Percentiles rank a stretch among this genome's conserved stretches.
Conservation (phyloP, 768 basidiomycete genomes). For the Rhodotorula babjevae region DNA sequence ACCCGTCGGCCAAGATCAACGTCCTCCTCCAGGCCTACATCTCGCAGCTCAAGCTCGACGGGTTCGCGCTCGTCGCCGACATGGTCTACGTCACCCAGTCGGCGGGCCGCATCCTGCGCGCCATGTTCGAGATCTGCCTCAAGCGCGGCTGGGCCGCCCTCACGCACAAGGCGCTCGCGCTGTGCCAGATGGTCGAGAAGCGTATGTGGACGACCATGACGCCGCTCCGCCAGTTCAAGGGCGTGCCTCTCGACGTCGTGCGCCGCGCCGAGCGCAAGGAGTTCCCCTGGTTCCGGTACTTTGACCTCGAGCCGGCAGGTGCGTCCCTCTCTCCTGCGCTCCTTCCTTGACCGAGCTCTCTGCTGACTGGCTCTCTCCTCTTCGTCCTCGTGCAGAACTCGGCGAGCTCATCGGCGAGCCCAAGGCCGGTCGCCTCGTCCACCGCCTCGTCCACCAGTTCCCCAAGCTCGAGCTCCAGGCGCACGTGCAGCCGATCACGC, state of each 20-base stretch:
- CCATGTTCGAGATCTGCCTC: slow-evolving; percentile 94
- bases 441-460: slow-evolving; percentile 90
- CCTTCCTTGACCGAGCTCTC: no score
- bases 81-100: slow-evolving; percentile 90
- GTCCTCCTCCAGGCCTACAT: slow-evolving; percentile 92
- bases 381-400: slow-evolving; percentile 68
- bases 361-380: neutral
- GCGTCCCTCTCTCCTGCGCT: neutral
- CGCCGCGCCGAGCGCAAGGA: slow-evolving; percentile 90
- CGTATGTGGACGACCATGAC: slow-evolving; percentile 96
- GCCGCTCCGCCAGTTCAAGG: slow-evolving; percentile 90
- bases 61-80: slow-evolving; percentile 55
- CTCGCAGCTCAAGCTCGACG: slow-evolving; percentile 86
- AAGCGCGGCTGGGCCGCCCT: slow-evolving; percentile 98
- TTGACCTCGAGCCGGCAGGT: slow-evolving; percentile 61
- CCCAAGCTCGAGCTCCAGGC: slow-evolving; percentile 78
- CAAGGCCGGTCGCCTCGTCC: slow-evolving; percentile 85
- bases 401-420: slow-evolving; percentile 91
- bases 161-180: slow-evolving; percentile 78
- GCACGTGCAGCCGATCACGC: slow-evolving; percentile 92
- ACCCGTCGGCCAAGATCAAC: slow-evolving; percentile 95
- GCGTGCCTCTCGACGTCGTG: slow-evolving; percentile 60
- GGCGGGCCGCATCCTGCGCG: slow-evolving; percentile 89
- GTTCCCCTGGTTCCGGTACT: slow-evolving; percentile 98
- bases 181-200: slow-evolving; percentile 65